These are phyloP conservation scores for Penicillium sp. DNA, from an alignment of 2,329 filamentous ascomycete genomes.

Conservation along the genomic window DNA sequence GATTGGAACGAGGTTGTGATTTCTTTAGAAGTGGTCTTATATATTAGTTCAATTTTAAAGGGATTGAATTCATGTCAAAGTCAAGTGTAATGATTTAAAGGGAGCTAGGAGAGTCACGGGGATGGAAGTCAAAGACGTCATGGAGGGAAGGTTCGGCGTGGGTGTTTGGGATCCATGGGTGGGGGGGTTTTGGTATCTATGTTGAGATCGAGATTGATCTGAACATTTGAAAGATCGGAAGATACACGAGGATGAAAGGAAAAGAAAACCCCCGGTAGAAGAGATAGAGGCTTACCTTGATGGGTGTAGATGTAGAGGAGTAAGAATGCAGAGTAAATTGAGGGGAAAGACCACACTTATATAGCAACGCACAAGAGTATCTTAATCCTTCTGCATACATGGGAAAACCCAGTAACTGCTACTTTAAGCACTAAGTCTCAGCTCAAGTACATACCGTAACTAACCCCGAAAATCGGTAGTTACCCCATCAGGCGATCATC, in stretches of 20 bases:
- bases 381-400: neutral
- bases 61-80: neutral
- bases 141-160: slow-evolving; percentile 2
- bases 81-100: neutral
- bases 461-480: neutral
- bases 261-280: neutral
- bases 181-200: neutral
- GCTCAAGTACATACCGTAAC: neutral
- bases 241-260: neutral
- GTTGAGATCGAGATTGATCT: neutral
- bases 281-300: neutral
- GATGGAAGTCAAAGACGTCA: slow-evolving; percentile 25
- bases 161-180: neutral
- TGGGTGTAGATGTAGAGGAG: no score
- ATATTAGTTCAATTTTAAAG: neutral
- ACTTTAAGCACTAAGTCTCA: neutral
- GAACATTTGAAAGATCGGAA: neutral
- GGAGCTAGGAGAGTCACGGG: neutral
- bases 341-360: no score
- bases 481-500: neutral
- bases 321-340: no score
- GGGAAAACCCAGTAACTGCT: neutral
- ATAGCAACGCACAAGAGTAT: no score
- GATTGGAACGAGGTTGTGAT: neutral
- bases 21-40: neutral